These are phyloP conservation scores for Pseudogymnoascus sp. DNA, from an alignment of 2,329 filamentous ascomycete species.

Conservation along the genomic window DNA sequence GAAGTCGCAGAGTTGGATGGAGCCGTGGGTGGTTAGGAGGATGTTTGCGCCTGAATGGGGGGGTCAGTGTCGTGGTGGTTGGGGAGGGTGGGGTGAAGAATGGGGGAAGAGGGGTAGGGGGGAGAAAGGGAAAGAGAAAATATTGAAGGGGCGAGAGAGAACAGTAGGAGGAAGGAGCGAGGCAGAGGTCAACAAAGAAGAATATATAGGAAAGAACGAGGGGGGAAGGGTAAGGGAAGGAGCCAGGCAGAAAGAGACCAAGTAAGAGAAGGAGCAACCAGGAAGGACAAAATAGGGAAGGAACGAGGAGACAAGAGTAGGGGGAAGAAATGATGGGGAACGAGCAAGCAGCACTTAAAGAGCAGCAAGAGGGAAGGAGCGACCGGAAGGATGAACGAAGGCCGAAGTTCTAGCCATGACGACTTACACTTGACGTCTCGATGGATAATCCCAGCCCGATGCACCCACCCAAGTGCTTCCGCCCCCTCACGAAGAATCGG, in stretches of 20 bases:
- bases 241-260: not conserved
- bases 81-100: too few species aligned
- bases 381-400: not conserved
- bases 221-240: not conserved
- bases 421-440: conserved; percentile 57
- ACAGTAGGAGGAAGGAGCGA: not conserved
- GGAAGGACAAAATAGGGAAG: not conserved
- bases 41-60: too few species aligned
- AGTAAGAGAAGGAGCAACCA: not conserved
- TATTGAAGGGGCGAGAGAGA: too few species aligned
- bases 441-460: conserved; percentile 61
- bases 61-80: too few species aligned
- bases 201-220: not conserved
- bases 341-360: too few species aligned
- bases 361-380: not conserved
- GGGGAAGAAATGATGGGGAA: not conserved
- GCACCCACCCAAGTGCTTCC: conserved; percentile 59
- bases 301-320: not conserved
- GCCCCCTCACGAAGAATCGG: conserved; percentile 59
- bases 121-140: too few species aligned
- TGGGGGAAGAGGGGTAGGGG: too few species aligned
- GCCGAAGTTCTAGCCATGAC: not conserved
- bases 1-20: too few species aligned
- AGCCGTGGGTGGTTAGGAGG: too few species aligned
- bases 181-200: too few species aligned